phyloP scores from a whole-genome alignment of 1,284 basidiomycete genomes.

The Athelia sp. region DNA sequence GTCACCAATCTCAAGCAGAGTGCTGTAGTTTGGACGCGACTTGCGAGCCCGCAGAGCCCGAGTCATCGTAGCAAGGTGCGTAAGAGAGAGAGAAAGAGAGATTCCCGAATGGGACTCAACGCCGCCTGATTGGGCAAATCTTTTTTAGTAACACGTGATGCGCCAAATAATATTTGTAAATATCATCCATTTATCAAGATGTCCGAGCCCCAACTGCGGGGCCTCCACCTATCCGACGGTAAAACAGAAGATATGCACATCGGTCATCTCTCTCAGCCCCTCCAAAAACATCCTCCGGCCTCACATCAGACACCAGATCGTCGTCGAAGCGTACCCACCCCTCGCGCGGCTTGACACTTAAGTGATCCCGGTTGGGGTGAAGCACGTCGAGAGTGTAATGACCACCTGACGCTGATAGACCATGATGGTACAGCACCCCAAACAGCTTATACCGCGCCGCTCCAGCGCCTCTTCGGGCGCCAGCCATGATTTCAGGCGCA shows the following conservation, averaged over 20 bases:
- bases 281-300: conserved; percentile 77
- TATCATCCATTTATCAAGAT: no score
- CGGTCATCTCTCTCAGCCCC: conserved; percentile 55
- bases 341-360: conserved; percentile 39
- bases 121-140: no score
- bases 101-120: no score
- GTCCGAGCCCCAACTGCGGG: no score
- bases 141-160: no score
- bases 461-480: conserved; percentile 41
- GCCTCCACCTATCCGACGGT: conserved; percentile 39
- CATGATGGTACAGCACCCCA: conserved; percentile 96
- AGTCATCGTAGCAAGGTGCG: conserved; percentile 21
- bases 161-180: no score
- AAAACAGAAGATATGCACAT: conserved; percentile 89
- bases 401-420: conserved; percentile 84
- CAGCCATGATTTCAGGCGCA: conserved; percentile 64
- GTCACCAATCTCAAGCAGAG: conserved; percentile 12
- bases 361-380: conserved; percentile 62
- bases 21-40: conserved; percentile 28
- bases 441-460: conserved; percentile 78
- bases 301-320: conserved; percentile 77
- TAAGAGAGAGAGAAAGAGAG: no score
- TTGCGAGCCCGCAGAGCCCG: conserved; percentile 29
- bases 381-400: conserved; percentile 95
- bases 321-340: conserved; percentile 95